Evolutionary conservation across 2,329 filamentous ascomycete species (phyloP).

Genomic region (Hypocreales sp.): DNA sequence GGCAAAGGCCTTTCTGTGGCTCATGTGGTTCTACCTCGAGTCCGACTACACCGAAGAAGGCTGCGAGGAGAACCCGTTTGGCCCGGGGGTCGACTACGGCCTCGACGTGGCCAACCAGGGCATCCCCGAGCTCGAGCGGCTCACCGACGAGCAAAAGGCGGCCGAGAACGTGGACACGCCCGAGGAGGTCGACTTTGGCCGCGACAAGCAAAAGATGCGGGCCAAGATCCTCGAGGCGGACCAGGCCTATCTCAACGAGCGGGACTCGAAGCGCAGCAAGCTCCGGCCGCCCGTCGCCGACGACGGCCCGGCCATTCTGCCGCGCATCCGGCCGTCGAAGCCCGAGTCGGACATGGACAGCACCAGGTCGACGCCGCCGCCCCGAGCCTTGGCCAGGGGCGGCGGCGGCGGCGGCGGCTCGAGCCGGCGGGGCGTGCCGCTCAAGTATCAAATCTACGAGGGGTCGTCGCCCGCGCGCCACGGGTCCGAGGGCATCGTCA

Average conservation of each 20-base stretch:
- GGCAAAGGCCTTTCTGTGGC: constrained; percentile 82
- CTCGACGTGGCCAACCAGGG: constrained; percentile 51
- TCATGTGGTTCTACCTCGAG: constrained; percentile 99
- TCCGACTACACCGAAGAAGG: constrained; percentile 85
- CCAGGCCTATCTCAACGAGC: constrained; percentile 49
- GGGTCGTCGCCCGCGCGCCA: constrained; percentile 43
- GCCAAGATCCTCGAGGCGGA: constrained; percentile 63
- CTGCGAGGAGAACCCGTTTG: constrained; percentile 83
- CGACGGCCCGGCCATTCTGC: constrained; percentile 42
- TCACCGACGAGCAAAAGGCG: constrained; percentile 50
- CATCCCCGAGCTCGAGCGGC: constrained; percentile 48
- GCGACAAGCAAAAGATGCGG: constrained; percentile 57
- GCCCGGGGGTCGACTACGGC: constrained; percentile 50
- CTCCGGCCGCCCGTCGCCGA: constrained; percentile 24
- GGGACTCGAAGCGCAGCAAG: constrained; percentile 41
- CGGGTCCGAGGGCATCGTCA: constrained; percentile 37
- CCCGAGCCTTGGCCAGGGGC: constrained; percentile 13
- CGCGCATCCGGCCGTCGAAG: constrained; percentile 46
- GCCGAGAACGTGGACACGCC: constrained; percentile 60
- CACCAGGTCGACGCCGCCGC: constrained; percentile 26
- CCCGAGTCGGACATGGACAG: constrained; percentile 35
- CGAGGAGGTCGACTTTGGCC: constrained; percentile 55
- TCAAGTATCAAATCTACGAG: constrained; percentile 46
- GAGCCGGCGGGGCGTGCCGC: constrained; percentile 15
- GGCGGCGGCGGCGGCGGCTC: constrained; percentile 7